Conservation (phyloP, 768 basidiomycete genomes). For the Tylopilus cervinicoccineus region DNA sequence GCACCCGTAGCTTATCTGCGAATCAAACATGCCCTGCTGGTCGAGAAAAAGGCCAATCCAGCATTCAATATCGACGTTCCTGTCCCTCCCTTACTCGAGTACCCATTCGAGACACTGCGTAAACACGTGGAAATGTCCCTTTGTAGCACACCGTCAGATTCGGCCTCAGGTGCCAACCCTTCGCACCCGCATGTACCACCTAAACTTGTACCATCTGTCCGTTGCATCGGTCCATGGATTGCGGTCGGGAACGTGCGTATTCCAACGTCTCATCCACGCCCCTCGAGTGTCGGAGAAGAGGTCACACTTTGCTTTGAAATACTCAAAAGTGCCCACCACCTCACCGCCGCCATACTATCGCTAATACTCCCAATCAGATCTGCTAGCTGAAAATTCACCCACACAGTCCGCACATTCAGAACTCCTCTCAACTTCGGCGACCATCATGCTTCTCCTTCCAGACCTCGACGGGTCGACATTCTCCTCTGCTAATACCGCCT, state of each 20-base stretch:
- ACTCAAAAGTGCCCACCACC: constrained; percentile 49
- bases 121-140: constrained; percentile 11
- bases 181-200: neutral
- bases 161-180: neutral
- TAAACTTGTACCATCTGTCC: constrained; percentile 15
- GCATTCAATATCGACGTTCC: constrained; percentile 16
- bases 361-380: constrained; percentile 35
- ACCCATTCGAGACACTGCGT: constrained; percentile 15
- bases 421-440: constrained; percentile 33
- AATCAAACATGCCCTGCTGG: constrained; percentile 64
- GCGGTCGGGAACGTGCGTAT: constrained; percentile 53
- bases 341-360: neutral
- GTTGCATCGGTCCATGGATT: constrained; percentile 60
- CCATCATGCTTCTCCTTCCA: constrained; percentile 80
- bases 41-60: constrained; percentile 43
- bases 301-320: constrained; percentile 62
- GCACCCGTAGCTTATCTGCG: constrained; percentile 90
- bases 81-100: constrained; percentile 51
- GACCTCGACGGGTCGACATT: constrained; percentile 70
- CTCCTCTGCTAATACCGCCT: constrained; percentile 68
- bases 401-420: constrained; percentile 20
- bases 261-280: constrained; percentile 28
- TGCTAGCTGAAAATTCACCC: constrained; percentile 47
- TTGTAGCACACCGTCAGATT: neutral
- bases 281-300: constrained; percentile 69